Evolutionary conservation across 208 protist species (phyloP), one percentile per base, ranked within the genome.

Genomic region (Angomonas desouzai): DNA sequence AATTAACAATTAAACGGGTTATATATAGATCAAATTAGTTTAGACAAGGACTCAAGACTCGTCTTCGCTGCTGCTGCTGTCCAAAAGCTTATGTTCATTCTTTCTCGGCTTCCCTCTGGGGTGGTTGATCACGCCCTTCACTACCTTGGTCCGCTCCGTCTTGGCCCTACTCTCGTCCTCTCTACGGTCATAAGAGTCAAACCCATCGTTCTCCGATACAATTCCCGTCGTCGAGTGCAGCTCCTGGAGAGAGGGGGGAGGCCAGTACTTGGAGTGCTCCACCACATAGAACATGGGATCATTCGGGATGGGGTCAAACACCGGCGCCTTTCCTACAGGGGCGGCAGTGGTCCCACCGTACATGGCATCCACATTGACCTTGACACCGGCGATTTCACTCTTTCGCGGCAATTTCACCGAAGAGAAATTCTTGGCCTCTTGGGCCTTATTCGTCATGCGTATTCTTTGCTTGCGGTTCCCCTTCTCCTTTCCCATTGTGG

Each of bases 71-170:
- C 68, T 70, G 65, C 76, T 83, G 61, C 76, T 80, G 0, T 67
- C 61, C 16, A 91, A 67, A 36, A 76, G 62, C 28, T 80, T 72
- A 16, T 85, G 74, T 30, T 57, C 76, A 56, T 91, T 94, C 64
- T 84, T 38, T 16, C 78, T 69, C 0, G 72, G 62, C 74, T 91
- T 91, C 13, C 87, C 87, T 11, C 87, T 81, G 3, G 87, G 87
- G 72, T 94, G 87, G 57, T 91, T 91, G 11, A 94, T 62, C 51
- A 91, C 87, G 3, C 87, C 87, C 58, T 86, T 85, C 9, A 89
- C 71, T 18, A 87, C 55, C 64, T 81, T 88, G 10, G 63, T 49
- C 7, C 70, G 72, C 63, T 83, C 84, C 57, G 70, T 70, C 20
- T 79, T 76, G 1, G 87, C 84, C 40, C 36, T 25, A 51, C 70